These are phyloP conservation scores for Thelonectria rubi DNA, from an alignment of 2,329 filamentous ascomycete genomes.

Conservation along the genomic window DNA sequence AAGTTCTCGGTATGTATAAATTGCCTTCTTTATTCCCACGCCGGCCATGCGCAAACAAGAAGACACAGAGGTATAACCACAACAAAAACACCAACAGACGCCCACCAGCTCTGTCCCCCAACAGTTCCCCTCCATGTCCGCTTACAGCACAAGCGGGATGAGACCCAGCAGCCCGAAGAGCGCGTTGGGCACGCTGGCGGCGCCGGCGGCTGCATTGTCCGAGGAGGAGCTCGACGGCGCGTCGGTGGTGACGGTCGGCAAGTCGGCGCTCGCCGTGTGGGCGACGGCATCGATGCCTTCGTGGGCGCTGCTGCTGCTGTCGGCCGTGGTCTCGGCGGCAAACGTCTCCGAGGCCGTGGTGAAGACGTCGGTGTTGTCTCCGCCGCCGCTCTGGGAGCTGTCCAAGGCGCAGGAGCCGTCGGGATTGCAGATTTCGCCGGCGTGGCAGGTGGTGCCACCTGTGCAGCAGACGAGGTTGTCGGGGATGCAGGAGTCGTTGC, in stretches of 20 bases:
- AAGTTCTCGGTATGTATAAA: too few species aligned
- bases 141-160: slow-evolving; percentile 41
- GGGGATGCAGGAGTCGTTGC: slow-evolving; percentile 46
- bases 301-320: not conserved
- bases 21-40: too few species aligned
- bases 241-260: not conserved
- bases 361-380: too few species aligned
- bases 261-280: too few species aligned
- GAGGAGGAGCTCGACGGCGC: slow-evolving; percentile 20
- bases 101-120: not conserved
- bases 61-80: not conserved
- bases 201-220: slow-evolving; percentile 30
- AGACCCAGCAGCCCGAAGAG: slow-evolving; percentile 39
- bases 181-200: slow-evolving; percentile 30
- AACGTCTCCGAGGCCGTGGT: too few species aligned
- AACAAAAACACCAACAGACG: not conserved
- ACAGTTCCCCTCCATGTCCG: not conserved
- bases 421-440: slow-evolving; percentile 35
- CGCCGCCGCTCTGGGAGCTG: slow-evolving; percentile 20
- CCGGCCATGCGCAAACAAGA: too few species aligned
- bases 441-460: slow-evolving; percentile 39
- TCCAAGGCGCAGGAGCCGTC: slow-evolving; percentile 19
- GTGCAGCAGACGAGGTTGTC: slow-evolving; percentile 44
- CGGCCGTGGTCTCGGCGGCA: too few species aligned
- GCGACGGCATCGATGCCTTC: too few species aligned